Evolutionary conservation across 352 stramenopile species (phyloP).

Genomic region (Phytophthora hybrid): DNA sequence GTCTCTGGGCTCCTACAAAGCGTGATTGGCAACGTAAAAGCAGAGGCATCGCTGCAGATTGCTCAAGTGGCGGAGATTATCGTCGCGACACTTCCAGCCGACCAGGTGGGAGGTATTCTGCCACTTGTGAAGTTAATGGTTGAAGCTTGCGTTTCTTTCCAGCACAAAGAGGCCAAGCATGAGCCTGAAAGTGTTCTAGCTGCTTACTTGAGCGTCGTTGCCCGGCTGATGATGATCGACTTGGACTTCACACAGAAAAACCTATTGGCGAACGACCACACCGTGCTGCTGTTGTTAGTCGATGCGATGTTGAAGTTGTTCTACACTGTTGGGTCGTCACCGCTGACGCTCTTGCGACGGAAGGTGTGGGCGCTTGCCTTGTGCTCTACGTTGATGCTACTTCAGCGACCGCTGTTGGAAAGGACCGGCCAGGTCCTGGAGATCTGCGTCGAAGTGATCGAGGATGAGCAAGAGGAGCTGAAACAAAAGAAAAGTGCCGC

Average conservation of each 20-base stretch:
- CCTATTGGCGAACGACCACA: conserved; percentile 50
- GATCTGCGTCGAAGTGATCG: conserved; percentile 69
- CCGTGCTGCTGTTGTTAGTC: conserved; percentile 50
- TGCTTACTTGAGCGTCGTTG: conserved; percentile 67
- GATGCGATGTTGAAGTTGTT: conserved; percentile 79
- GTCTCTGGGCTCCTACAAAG: conserved; percentile 52
- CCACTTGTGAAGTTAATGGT: conserved; percentile 57
- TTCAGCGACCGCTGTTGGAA: conserved; percentile 54
- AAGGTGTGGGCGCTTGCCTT: conserved; percentile 80
- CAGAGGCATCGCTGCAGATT: conserved; percentile 70
- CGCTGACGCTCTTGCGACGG: conserved; percentile 58
- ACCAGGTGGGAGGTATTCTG: conserved; percentile 48
- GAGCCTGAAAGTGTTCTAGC: conserved; percentile 72
- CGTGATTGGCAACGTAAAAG: conserved; percentile 75
- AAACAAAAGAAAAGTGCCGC: conserved; percentile 24
- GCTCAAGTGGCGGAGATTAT: conserved; percentile 57
- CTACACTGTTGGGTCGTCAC: conserved; percentile 71
- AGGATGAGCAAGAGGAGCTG: conserved; percentile 62
- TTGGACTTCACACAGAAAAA: conserved; percentile 56
- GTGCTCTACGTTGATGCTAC: conserved; percentile 50
- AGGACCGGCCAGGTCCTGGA: conserved; percentile 77
- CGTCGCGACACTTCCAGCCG: conserved; percentile 41
- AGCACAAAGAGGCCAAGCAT: conserved; percentile 41
- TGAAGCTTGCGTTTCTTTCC: conserved; percentile 54
- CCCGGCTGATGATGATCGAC: conserved; percentile 58